These are phyloP conservation scores for Phytophthora constricta DNA, from an alignment of 352 stramenopile species.

Conservation along the genomic window DNA sequence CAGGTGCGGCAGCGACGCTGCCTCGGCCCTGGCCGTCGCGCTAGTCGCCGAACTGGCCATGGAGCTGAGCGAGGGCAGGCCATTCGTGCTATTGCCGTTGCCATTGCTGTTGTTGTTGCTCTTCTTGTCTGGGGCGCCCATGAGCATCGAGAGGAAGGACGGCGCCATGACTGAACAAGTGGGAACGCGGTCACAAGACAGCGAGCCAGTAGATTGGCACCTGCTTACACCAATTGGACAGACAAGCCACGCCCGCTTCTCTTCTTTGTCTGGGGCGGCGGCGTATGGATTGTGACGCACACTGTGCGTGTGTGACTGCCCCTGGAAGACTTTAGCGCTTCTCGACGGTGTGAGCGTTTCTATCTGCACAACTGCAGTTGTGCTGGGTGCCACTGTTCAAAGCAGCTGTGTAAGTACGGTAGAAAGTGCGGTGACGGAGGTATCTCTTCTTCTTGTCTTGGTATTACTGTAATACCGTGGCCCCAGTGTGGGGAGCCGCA, in stretches of 20 bases:
- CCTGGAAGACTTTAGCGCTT: neutral
- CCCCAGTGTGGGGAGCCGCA: no score
- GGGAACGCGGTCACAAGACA: conserved; percentile 10
- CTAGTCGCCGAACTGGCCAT: conserved; percentile 4
- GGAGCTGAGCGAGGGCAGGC: conserved; percentile 18
- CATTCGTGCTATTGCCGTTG: neutral
- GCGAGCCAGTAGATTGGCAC: neutral
- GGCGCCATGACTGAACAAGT: conserved; percentile 47
- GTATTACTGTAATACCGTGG: no score
- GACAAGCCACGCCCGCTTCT: neutral
- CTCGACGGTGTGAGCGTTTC: neutral
- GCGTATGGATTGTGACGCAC: neutral
- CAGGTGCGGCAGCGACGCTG: conserved; percentile 32
- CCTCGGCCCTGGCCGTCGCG: no score
- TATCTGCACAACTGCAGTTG: neutral
- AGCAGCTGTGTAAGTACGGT: neutral
- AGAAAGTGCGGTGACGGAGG: neutral
- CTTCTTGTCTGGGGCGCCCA: conserved; percentile 38
- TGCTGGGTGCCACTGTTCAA: neutral
- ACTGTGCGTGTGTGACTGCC: neutral
- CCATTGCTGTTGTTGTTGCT: neutral
- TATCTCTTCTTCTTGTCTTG: no score
- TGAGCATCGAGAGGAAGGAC: conserved; percentile 70
- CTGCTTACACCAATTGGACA: no score
- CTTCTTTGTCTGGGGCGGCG: neutral